phyloP scores from a whole-genome alignment of 1,284 basidiomycete species.

The Butyriboletus appendiculatus region DNA sequence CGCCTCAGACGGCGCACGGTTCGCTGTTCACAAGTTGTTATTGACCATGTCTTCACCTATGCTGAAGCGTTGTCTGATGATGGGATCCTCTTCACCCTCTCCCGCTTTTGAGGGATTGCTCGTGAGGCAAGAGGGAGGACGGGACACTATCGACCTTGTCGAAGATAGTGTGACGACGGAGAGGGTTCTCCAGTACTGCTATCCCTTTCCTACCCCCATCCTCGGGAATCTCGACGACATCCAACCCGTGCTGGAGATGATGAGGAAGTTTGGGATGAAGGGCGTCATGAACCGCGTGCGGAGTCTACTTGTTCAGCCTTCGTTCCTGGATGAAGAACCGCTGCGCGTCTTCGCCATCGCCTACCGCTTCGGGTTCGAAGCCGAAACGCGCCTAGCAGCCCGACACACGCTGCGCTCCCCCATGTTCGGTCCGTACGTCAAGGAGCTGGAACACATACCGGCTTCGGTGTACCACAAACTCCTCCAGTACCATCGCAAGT shows the following conservation, averaged over 20 bases:
- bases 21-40: conserved; percentile 36
- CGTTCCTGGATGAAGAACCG: conserved; percentile 32
- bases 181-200: conserved; percentile 35
- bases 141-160: conserved; percentile 29
- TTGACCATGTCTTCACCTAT: conserved; percentile 33
- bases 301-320: conserved; percentile 19
- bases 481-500: conserved; percentile 38
- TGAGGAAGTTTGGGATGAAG: conserved; percentile 36
- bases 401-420: conserved; percentile 32
- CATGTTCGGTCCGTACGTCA: conserved; percentile 37
- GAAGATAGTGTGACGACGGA: conserved; percentile 34
- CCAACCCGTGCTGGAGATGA: conserved; percentile 35
- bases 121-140: conserved; percentile 25
- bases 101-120: conserved; percentile 29
- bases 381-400: conserved; percentile 31
- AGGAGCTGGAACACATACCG: conserved; percentile 36
- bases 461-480: conserved; percentile 38
- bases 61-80: conserved; percentile 27
- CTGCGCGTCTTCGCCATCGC: conserved; percentile 37
- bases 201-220: conserved; percentile 31
- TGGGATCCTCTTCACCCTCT: conserved; percentile 31
- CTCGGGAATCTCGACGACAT: conserved; percentile 36
- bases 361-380: conserved; percentile 32
- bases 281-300: conserved; percentile 34
- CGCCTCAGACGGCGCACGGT: conserved; percentile 32